Evolutionary conservation across 2,329 filamentous ascomycete species (phyloP), one percentile per base, ranked within the genome.

Genomic region (Alternaria sp.): DNA sequence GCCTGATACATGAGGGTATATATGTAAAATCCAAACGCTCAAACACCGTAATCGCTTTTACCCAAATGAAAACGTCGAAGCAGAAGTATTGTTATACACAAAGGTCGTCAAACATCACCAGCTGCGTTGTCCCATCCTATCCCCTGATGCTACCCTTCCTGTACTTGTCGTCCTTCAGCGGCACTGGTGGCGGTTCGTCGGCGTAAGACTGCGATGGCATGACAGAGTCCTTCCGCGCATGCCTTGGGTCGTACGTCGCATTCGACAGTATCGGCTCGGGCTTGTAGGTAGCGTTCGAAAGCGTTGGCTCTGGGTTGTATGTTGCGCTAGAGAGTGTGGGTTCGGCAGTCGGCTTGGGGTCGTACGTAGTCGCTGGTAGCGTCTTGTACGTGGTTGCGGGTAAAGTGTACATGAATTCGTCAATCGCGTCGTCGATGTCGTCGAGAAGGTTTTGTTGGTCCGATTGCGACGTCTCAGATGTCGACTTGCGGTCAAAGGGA

Each of bases 361-460:
- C 45, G 53, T 71, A 74, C 12, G 60, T 68, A 18, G 70, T 63
- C 9, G 67, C 61, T 7, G 70, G 67, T 8, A 71, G 51, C 8
- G 43, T 33, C 21, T 63, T 55, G 44, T 67, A 71, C 10, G 63
- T 65, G 9, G 64, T 65, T 12, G 66, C 62, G 14, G 69, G 58
- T 10, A 64, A 61, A n/a, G 62, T 68, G 55, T 66, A 72, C 47
- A 66, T 60, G 47, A 70, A 73, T 50, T 73, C 69, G 23, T 74
- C 71, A 43, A 74, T 74, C 5, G 71, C 71, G 28, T 70, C 67
- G 55, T 74, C 71, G 30, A 74, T 74, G 8, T 74, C 65, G 15
- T 70, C 61, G 18, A 74, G 62, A 7, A 74, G 49, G 15, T 68
- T 66, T 20, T 68, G 62, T 33, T 68, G 65, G 6, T 60, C 57